These are phyloP conservation scores for Kondoa malvinella DNA, from an alignment of 768 basidiomycete genomes.

Conservation along the genomic window DNA sequence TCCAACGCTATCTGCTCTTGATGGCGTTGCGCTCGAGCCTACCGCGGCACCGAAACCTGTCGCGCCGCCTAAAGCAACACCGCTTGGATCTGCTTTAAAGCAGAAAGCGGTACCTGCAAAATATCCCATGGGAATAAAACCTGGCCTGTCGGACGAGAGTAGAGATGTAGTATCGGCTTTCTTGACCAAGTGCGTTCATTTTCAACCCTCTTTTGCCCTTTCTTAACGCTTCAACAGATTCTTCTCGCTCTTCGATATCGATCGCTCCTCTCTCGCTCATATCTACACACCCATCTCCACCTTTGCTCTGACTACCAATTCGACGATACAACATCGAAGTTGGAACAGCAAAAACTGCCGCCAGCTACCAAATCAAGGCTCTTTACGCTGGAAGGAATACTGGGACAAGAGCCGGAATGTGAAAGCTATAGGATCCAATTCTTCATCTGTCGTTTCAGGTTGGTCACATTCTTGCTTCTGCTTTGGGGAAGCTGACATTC, in stretches of 20 bases:
- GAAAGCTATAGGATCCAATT: neutral
- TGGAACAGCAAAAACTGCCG: slow-evolving; percentile 33
- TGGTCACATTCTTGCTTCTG: neutral
- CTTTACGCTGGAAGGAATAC: slow-evolving; percentile 57
- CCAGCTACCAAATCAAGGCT: slow-evolving; percentile 59
- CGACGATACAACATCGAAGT: slow-evolving; percentile 59
- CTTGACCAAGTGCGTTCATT: slow-evolving; percentile 48
- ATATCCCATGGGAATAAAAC: slow-evolving; percentile 57
- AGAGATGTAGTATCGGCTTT: slow-evolving; percentile 53
- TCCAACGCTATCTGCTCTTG: slow-evolving; percentile 62
- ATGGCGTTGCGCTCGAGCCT: slow-evolving; percentile 51
- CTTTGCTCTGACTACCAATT: slow-evolving; percentile 77
- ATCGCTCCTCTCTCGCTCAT: slow-evolving; percentile 48
- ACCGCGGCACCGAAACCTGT: slow-evolving; percentile 42
- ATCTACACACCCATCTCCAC: slow-evolving; percentile 76
- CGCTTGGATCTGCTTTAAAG: slow-evolving; percentile 2
- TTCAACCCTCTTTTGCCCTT: neutral
- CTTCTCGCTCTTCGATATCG: slow-evolving; percentile 65
- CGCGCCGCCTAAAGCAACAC: slow-evolving; percentile 27
- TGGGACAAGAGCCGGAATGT: slow-evolving; percentile 62
- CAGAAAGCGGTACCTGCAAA: slow-evolving; percentile 47
- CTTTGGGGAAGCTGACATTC: neutral
- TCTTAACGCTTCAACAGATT: slow-evolving; percentile 17
- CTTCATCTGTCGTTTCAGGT: neutral
- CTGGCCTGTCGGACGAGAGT: slow-evolving; percentile 44